Evolutionary conservation across 2,329 filamentous ascomycete genomes (phyloP), one percentile per base, ranked within the genome.

Genomic region (Verticillium tricorpus): DNA sequence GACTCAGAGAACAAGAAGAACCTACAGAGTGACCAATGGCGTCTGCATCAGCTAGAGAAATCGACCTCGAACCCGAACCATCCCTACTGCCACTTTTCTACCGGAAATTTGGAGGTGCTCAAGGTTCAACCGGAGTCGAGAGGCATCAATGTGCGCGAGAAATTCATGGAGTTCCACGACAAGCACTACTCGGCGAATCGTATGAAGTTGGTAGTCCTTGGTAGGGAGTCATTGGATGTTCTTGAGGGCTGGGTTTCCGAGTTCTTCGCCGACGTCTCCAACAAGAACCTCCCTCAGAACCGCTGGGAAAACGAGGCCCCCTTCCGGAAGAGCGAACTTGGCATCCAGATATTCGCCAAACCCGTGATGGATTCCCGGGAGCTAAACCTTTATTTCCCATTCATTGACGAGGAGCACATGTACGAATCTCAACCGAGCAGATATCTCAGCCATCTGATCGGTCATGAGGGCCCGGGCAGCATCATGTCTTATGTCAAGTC

Each of bases 1-100:
- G 93, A 97, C 71, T 97, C 93, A 5, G 93, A 97, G 75, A 96
- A 97, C 78, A 97, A 97, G 83, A 97, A 97, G 84, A 97, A 97
- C 69, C 79, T 97, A 57, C 93, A 97, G 77, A 94, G 87, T 72
- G 93, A 97, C 71, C 85, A 85, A 61, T 97, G 93, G 92, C 87
- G 93, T 17, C 78, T 96, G 65, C 87, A 94, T 70, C 93, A 97
- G 76, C 82, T 97, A 28, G 90, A 92, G 72, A 96, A 96, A 78
- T 89, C 89, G 3, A 78, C 95, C n/a, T 92, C 92, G 2, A 97
- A 94, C 74, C 89, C 91, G 3, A 86, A 89, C 15, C 93, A 97
- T 70, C 93, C 93, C 0, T 96, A 91, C 73, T 91, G 91, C 73
- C 90, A 96, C 70, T 97, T 97, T 73, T 93, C 91, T 0, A 97